Evolutionary conservation across 345 rosid species (phyloP).

Genomic region (Boechera retrofracta): DNA sequence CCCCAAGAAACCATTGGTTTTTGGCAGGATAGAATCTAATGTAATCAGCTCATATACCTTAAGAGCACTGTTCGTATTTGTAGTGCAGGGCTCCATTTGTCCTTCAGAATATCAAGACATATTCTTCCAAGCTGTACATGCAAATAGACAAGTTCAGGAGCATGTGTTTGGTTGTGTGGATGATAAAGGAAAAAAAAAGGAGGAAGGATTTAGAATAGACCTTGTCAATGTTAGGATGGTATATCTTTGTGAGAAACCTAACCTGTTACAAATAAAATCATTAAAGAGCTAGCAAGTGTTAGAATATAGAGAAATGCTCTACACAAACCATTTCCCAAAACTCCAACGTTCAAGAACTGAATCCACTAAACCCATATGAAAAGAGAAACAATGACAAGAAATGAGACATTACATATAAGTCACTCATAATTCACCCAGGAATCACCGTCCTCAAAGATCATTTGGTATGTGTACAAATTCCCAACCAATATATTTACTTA

Average conservation of each 20-base stretch:
- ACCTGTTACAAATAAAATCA: constrained; percentile 61
- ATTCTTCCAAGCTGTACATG: constrained; percentile 79
- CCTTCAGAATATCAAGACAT: constrained; percentile 84
- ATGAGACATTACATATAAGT: neutral
- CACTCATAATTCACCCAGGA: neutral
- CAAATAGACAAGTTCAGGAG: constrained; percentile 8
- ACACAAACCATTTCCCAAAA: neutral
- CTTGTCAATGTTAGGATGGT: constrained; percentile 98
- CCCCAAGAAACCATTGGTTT: neutral
- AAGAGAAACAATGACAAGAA: constrained; percentile 20
- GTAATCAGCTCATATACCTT: constrained; percentile 60
- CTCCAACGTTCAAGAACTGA: neutral
- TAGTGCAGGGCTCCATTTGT: constrained; percentile 99
- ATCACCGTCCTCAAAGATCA: neutral
- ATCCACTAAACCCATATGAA: neutral
- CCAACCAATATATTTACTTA: neutral
- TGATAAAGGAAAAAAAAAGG: neutral
- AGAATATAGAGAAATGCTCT: neutral
- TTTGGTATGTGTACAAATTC: neutral
- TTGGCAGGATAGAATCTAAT: constrained; percentile 9
- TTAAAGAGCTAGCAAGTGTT: constrained; percentile 1
- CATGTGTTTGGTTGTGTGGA: constrained; percentile 18
- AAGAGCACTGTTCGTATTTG: constrained; percentile 97
- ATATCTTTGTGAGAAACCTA: constrained; percentile 96
- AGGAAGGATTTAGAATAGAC: constrained; percentile 46